These are phyloP conservation scores for Cladosporium sp. DNA, from an alignment of 2,329 filamentous ascomycete species.

Conservation along the genomic window DNA sequence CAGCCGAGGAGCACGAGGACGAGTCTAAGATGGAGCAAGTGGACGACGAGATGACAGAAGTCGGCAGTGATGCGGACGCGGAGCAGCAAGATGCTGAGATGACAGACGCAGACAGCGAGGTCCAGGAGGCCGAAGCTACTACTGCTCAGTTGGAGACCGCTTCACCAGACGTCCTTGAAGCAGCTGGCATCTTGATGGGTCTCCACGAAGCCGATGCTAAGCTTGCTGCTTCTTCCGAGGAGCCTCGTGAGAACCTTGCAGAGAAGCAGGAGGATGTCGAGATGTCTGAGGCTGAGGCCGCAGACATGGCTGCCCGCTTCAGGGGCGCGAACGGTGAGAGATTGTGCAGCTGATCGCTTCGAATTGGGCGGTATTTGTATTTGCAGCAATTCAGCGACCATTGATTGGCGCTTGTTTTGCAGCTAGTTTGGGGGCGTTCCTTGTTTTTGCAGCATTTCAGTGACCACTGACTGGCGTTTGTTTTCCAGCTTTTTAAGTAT, in stretches of 20 bases:
- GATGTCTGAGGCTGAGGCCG: too few species aligned
- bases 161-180: neutral
- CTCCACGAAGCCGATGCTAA: neutral
- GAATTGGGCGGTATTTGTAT: neutral
- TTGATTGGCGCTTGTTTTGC: neutral
- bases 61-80: neutral
- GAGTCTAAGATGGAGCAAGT: neutral
- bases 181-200: neutral
- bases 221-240: too few species aligned
- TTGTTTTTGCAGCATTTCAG: neutral
- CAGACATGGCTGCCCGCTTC: too few species aligned
- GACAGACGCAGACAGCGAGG: neutral
- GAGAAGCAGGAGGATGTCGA: too few species aligned
- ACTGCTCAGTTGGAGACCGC: neutral
- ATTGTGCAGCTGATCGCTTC: neutral
- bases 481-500: too few species aligned
- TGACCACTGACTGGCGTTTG: too few species aligned
- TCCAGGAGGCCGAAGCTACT: neutral
- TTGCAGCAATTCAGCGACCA: neutral
- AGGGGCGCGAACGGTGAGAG: too few species aligned
- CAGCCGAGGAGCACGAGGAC: neutral
- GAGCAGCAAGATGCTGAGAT: neutral
- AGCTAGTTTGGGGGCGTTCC: neutral
- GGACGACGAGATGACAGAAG: neutral
- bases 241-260: too few species aligned